Conservation (phyloP, 768 basidiomycete species). For the Collybiopsis confluens region DNA sequence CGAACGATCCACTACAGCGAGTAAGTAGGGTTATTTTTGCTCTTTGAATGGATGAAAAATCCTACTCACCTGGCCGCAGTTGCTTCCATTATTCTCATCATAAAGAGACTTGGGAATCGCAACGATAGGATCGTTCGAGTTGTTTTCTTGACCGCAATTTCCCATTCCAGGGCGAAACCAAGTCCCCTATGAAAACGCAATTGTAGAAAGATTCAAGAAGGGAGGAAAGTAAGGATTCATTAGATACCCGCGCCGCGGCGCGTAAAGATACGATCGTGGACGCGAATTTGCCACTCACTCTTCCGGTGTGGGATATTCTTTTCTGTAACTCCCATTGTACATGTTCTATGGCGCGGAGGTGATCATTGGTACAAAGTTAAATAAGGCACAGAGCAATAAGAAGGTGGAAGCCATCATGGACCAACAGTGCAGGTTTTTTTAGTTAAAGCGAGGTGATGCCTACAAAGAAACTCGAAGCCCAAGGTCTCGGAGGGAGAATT, state of each 20-base stretch:
- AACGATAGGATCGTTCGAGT: slow-evolving; percentile 49
- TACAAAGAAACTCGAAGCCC: no score
- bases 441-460: no score
- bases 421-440: no score
- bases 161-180: slow-evolving; percentile 60
- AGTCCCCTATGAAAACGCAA: no score
- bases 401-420: no score
- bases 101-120: slow-evolving; percentile 58
- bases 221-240: slow-evolving; percentile 7
- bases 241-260: background rate
- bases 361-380: no score
- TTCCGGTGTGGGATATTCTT: slow-evolving; percentile 50
- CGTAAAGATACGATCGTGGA: background rate
- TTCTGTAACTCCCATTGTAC: no score
- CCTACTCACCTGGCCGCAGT: slow-evolving; percentile 57
- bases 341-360: no score
- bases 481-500: no score
- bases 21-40: background rate
- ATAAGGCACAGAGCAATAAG: no score
- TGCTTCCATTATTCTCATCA: slow-evolving; percentile 40
- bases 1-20: slow-evolving; percentile 5
- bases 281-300: slow-evolving; percentile 35
- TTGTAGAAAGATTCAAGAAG: no score
- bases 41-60: background rate
- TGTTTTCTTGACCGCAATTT: slow-evolving; percentile 58